Evolutionary conservation across 2,329 filamentous ascomycete genomes (phyloP).

Genomic region (Colletotrichum lindemuthianum): DNA sequence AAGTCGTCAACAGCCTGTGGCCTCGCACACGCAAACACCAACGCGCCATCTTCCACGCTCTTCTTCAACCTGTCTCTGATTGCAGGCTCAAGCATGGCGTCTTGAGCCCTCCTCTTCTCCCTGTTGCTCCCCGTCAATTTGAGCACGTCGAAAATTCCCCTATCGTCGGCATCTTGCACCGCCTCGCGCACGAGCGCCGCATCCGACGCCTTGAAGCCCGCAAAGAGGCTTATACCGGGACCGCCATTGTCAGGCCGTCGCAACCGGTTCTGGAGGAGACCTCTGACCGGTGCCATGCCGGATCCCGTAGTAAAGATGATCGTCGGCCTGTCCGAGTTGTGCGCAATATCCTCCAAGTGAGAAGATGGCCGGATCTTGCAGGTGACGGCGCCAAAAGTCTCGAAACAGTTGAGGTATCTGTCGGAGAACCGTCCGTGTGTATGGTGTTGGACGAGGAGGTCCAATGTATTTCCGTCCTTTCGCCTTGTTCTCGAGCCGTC

Average conservation of each 20-base stretch:
- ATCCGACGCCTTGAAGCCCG: conserved; percentile 29
- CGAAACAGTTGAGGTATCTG: conserved; percentile 25
- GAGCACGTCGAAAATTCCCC: conserved; percentile 23
- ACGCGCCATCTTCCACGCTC: conserved; percentile 22
- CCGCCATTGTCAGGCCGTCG: neutral
- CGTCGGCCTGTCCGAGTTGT: conserved; percentile 19
- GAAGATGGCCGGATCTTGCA: conserved; percentile 31
- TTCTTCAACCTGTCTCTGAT: conserved; percentile 21
- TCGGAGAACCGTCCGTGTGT: conserved; percentile 22
- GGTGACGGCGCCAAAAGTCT: conserved; percentile 19
- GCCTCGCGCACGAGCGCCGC: conserved; percentile 29
- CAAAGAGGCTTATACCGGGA: conserved; percentile 30
- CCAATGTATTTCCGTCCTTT: conserved; percentile 14
- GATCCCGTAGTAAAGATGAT: conserved; percentile 34
- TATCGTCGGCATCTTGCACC: conserved; percentile 26
- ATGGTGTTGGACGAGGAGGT: conserved; percentile 29
- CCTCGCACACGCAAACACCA: conserved; percentile 34
- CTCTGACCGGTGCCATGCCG: conserved; percentile 31
- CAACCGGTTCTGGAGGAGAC: conserved; percentile 24
- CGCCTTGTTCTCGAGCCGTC: conserved; percentile 15
- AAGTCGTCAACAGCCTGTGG: conserved; percentile 32
- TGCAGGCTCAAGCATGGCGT: conserved; percentile 29
- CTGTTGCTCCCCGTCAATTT: conserved; percentile 20
- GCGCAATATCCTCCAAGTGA: conserved; percentile 18
- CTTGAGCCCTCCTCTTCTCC: conserved; percentile 29